These are phyloP conservation scores for Monilinia vaccinii-corymbosi DNA, from an alignment of 2,329 filamentous ascomycete species.

Conservation along the genomic window DNA sequence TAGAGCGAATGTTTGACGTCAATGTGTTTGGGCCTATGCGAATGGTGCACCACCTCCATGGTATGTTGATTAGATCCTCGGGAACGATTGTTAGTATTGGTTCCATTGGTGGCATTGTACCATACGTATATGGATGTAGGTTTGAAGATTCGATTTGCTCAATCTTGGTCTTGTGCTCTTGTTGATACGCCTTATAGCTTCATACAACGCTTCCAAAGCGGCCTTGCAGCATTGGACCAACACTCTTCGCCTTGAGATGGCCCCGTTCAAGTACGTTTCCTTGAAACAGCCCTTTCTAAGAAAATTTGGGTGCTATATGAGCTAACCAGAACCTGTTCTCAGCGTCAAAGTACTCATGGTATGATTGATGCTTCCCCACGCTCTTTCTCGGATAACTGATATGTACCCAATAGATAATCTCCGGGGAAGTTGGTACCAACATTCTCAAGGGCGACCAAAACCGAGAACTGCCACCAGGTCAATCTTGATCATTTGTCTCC, in stretches of 20 bases:
- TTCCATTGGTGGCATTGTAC: slow-evolving; percentile 10
- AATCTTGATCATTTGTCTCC: not conserved
- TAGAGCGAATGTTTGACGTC: slow-evolving; percentile 25
- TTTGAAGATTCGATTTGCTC: not conserved
- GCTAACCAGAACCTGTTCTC: too few species aligned
- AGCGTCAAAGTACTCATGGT: not conserved
- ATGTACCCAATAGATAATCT: slow-evolving; percentile 12
- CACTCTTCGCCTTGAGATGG: slow-evolving; percentile 17
- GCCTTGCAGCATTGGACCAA: slow-evolving; percentile 29
- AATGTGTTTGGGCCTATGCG: slow-evolving; percentile 28
- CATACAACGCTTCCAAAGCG: slow-evolving; percentile 38
- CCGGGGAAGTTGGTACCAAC: slow-evolving; percentile 26
- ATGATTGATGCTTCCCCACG: not conserved
- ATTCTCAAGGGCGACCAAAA: slow-evolving; percentile 21
- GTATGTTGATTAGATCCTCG: slow-evolving; percentile 19
- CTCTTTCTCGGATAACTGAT: not conserved
- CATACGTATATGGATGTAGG: slow-evolving; percentile 29
- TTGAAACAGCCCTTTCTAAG: not conserved
- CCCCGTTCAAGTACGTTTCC: slow-evolving; percentile 17
- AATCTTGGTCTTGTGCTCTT: too few species aligned
- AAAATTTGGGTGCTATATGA: too few species aligned
- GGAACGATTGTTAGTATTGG: slow-evolving; percentile 27
- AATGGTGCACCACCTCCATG: slow-evolving; percentile 23
- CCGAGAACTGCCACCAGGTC: slow-evolving; percentile 20
- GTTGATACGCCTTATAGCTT: not conserved